Evolutionary conservation across 768 basidiomycete species (phyloP), one percentile per base, ranked within the genome.

Genomic region (Russula earlei): DNA sequence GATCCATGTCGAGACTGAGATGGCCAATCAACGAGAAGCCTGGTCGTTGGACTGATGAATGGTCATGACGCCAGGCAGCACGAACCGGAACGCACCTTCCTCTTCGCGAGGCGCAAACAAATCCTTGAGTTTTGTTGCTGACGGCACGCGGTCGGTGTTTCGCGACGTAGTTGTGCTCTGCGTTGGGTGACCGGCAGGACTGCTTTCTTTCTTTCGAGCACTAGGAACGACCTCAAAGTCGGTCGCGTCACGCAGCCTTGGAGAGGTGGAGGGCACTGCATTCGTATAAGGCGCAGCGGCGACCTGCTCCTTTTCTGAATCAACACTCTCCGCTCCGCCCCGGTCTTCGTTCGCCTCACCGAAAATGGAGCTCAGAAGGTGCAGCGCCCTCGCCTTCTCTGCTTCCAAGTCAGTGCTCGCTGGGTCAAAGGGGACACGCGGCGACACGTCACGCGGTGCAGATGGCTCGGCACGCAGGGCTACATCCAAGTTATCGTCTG

Each of bases 11-110:
- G 20, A 90, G 72, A 47, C 87, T 82, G 34, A 91, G 77, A 59
- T 89, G 82, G 0, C 77, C 78, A 4, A 90, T 73, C n/a, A 91
- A 73, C 11, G 89, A 89, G 68, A 91, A 91, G 19, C 79, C 79
- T 40, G 70, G 84, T 84, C 56, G 5, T 60, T 40, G 33, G n/a
- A 22, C 1, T 12, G 24, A 42, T 50, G 33, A 25, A 24, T 19
- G 27, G 50, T n/a, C 4, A 41, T 38, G 33, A 14, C 25, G 31
- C 31, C 33, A 33, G 3, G 46, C 22, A 46, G 14, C 17, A 55
- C 17, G 42, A 22, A 20, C n/a, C 15, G 8, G 0, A n/a, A 66
- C 72, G n/a, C 61, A 84, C 85, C 78, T 65, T 83, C 78, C 55
- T 82, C 81, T 60, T 83, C 82, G 20, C 74, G 75, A 0, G 86